Conservation (phyloP, 2,329 filamentous ascomycete species). For the Coniochaeta prunicola region DNA sequence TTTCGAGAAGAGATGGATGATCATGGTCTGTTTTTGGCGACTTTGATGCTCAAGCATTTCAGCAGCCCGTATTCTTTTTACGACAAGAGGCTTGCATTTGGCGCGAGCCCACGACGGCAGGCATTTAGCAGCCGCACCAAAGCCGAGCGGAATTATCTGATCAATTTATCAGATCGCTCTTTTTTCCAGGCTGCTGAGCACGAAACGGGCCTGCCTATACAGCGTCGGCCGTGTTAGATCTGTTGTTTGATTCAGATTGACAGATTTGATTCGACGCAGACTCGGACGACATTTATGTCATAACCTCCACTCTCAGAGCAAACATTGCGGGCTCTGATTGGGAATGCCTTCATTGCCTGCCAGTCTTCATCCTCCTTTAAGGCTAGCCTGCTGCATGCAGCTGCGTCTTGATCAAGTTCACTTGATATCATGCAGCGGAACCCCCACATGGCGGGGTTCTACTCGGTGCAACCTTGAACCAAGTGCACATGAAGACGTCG, state of each 20-base stretch:
- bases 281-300: slow-evolving; percentile 13
- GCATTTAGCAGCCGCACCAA: not conserved
- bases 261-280: not conserved
- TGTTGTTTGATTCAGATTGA: not conserved
- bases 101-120: not conserved
- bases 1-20: not conserved
- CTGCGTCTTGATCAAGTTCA: not conserved
- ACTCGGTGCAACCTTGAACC: not conserved
- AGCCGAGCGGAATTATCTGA: not conserved
- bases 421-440: not conserved
- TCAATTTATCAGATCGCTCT: not conserved
- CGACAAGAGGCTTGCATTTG: too few species aligned
- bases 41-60: too few species aligned
- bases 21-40: too few species aligned
- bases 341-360: slow-evolving; percentile 4
- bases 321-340: slow-evolving; percentile 2
- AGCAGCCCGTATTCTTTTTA: too few species aligned
- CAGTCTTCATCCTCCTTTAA: not conserved
- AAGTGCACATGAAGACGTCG: not conserved
- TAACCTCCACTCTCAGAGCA: slow-evolving; percentile 10
- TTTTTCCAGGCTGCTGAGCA: not conserved
- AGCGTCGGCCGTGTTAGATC: not conserved
- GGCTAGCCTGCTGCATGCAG: slow-evolving; percentile 2
- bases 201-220: not conserved
- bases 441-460: not conserved